Base-by-base conservation (phyloP, 768 basidiomycete genomes). In the Leccinum subgranulosum region DNA sequence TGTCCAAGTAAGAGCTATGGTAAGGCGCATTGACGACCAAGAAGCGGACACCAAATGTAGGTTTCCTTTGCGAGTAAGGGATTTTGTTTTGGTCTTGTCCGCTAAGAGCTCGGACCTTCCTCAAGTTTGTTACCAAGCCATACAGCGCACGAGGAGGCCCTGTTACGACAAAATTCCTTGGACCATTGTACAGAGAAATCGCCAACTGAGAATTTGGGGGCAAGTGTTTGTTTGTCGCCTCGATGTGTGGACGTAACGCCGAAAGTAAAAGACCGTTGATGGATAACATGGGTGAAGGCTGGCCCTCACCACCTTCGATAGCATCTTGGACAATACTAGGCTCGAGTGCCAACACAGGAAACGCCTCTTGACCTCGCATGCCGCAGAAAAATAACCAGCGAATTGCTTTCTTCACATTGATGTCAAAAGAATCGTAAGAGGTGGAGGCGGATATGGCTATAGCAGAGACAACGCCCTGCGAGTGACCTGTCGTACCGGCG, bases 391-490 rank as follows among this genome's bases (percentile, higher is more conserved):
- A 96, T 19, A 97, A 82, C 86, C 94, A 96, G 65, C 82, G 88
- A 64, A 98, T 73, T 33, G 93, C 92, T 72, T 96, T 95, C 69
- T 80, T 77, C 9, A 85, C 80, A 74, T 97, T 96, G 57, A 75
- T 74, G 55, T 81, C 76, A 73, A 93, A 91, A 3, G 87, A 85
- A 49, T 87, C 86, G 59, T 86, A 85, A 25, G 86, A 84, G 17
- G 79, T 79, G 5, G 94, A 93, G 5, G 91, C 85, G 7, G 95
- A 82, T 66, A 98, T 85, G 39, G 84, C 87, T 53, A 95, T 83
- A n/a, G 97, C 97, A 12, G 95, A 92, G 49, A 97, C 87, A 64
- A 99, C 85, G 63, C 97, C 97, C 73, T 98, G 96, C 2, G 95
- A 98, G 75, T 99, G 97, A 31, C 97, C 97, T 15, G 97, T 98